Percentiles rank a stretch among this genome's conserved stretches.
Evolutionary conservation across 1,284 basidiomycete genomes (phyloP).

Genomic region (Inonotus obliquus): DNA sequence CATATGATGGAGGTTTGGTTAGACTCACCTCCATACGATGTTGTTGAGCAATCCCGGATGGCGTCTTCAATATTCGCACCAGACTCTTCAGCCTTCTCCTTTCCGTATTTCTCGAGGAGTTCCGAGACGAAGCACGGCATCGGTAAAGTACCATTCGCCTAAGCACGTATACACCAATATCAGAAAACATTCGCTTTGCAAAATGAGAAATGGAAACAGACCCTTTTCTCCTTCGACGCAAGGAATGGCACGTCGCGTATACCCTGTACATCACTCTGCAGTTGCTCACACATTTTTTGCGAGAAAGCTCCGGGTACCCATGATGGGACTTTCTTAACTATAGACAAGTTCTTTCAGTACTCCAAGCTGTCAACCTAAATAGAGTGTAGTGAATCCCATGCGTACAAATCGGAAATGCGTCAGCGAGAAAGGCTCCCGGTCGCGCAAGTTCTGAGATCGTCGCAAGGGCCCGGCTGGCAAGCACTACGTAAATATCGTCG

Average conservation of each 20-base stretch:
- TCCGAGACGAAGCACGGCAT: slow-evolving; percentile 6
- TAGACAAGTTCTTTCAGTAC: neutral
- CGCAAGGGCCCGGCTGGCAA: neutral
- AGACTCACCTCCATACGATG: neutral
- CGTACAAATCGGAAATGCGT: slow-evolving; percentile 13
- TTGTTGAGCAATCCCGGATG: neutral
- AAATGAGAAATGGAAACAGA: neutral
- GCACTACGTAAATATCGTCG: slow-evolving; percentile 1
- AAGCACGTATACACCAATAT: neutral
- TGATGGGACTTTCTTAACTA: slow-evolving; percentile 17
- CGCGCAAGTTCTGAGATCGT: neutral
- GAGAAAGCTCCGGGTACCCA: slow-evolving; percentile 18
- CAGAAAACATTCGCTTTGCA: neutral
- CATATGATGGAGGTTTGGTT: neutral
- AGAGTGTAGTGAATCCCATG: neutral
- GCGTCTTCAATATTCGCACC: neutral
- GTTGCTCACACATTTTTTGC: slow-evolving; percentile 9
- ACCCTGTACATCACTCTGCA: neutral
- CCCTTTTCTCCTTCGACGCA: slow-evolving; percentile 2
- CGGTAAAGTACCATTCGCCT: neutral
- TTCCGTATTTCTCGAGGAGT: neutral
- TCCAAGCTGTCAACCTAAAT: neutral
- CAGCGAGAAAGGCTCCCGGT: slow-evolving; percentile 2
- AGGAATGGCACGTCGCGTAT: slow-evolving; percentile 7
- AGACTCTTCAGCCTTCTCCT: neutral